Percentiles rank a stretch among this genome's conserved stretches.
phyloP scores from a whole-genome alignment of 768 basidiomycete species.

The Russula lepida region DNA sequence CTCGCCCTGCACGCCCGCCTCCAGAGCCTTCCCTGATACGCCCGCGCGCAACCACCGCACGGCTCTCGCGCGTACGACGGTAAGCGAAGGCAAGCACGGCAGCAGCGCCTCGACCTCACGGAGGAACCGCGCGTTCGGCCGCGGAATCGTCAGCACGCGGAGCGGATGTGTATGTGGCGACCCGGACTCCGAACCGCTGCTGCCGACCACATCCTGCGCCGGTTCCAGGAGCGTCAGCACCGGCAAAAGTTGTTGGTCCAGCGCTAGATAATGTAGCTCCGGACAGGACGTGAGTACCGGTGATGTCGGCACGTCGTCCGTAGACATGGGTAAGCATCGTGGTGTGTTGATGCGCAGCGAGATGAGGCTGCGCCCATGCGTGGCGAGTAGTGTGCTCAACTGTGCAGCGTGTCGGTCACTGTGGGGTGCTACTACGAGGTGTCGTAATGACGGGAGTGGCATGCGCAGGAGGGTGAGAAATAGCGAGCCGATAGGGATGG shows the following conservation, averaged over 20 bases:
- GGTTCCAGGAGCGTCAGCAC: slow-evolving; percentile 29
- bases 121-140: slow-evolving; percentile 59
- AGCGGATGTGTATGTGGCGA: slow-evolving; percentile 31
- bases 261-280: slow-evolving; percentile 56
- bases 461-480: slow-evolving; percentile 51
- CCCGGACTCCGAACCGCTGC: not conserved
- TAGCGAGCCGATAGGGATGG: slow-evolving; percentile 58
- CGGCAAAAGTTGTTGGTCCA: slow-evolving; percentile 60
- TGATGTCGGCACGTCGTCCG: slow-evolving; percentile 44
- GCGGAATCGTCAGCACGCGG: slow-evolving; percentile 63
- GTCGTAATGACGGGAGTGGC: slow-evolving; percentile 51
- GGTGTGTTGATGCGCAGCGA: slow-evolving; percentile 62
- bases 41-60: slow-evolving; percentile 67
- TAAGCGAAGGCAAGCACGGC: slow-evolving; percentile 47
- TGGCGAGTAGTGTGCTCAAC: slow-evolving; percentile 50
- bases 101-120: slow-evolving; percentile 45
- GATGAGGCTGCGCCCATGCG: slow-evolving; percentile 48
- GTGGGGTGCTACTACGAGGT: slow-evolving; percentile 66
- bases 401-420: slow-evolving; percentile 49
- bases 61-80: slow-evolving; percentile 53
- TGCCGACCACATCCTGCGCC: slow-evolving; percentile 9
- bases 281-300: slow-evolving; percentile 44
- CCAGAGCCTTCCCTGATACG: slow-evolving; percentile 54
- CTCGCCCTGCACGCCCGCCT: slow-evolving; percentile 73
- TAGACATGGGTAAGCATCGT: slow-evolving; percentile 44